phyloP scores from a whole-genome alignment of 208 protist genomes.

The Leptomonas pyrrhocoris region DNA sequence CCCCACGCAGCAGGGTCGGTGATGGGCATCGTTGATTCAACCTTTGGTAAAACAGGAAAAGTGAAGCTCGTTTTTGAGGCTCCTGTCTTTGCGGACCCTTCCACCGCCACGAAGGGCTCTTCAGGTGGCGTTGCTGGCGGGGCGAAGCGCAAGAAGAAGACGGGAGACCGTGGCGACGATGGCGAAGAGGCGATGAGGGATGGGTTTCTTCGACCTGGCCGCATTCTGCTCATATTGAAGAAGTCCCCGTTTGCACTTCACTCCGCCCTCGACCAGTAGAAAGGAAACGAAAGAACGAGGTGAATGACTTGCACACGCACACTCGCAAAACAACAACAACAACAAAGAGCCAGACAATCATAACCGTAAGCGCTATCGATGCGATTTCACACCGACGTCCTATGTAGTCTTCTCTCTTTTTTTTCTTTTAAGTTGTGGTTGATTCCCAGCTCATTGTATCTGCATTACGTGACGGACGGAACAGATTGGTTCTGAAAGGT shows the following conservation, averaged over 20 bases:
- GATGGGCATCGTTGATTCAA: conserved; percentile 63
- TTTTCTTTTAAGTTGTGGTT: too few species aligned
- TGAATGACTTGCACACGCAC: neutral
- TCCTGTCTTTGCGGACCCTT: conserved; percentile 45
- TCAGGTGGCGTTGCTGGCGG: neutral
- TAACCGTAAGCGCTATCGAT: too few species aligned
- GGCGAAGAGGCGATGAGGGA: neutral
- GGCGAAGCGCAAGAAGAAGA: conserved; percentile 24
- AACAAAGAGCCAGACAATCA: neutral
- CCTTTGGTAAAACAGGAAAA: conserved; percentile 85
- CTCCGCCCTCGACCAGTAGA: conserved; percentile 56
- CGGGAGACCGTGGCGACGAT: conserved; percentile 4
- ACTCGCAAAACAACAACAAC: neutral
- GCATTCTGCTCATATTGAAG: conserved; percentile 57
- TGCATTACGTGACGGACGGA: too few species aligned
- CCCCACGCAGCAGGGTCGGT: conserved; percentile 1
- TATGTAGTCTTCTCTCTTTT: too few species aligned
- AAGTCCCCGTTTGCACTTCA: conserved; percentile 71
- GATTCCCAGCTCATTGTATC: too few species aligned
- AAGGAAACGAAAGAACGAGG: too few species aligned
- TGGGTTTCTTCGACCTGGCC: conserved; percentile 26
- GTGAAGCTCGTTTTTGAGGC: conserved; percentile 68
- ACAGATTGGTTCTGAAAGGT: too few species aligned
- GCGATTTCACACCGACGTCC: too few species aligned
- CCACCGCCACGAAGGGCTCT: neutral